Evolutionary conservation across 768 basidiomycete species (phyloP), one percentile per base, ranked within the genome.

Genomic region (Lentinula detonsa): DNA sequence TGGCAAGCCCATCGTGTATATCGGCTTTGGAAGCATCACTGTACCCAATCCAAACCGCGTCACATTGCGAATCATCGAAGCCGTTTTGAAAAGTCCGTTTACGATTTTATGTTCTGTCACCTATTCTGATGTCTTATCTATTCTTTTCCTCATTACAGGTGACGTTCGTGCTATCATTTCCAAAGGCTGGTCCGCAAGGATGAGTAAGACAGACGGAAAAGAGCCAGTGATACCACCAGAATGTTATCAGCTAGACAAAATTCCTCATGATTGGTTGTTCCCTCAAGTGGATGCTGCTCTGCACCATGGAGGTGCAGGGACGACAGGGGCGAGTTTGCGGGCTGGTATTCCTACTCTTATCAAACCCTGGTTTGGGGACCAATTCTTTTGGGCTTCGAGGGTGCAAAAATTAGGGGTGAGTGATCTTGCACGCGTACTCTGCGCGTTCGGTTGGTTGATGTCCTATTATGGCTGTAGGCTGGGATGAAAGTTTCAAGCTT

Each of bases 281-380:
- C 80, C 82, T 0, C 76, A 75, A 64, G 75, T 89, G 10, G 82
- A 86, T 65, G 87, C 85, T 1, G 85, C 78, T 8, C 61, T 87
- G 46, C 86, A 87, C 70, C 85, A 88, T 63, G 87, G 87, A 21
- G 87, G 87, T 7, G 87, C 87, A 4, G 87, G 87, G 11, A 89
- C 87, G 0, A 88, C 87, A 0, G 86, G 86, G 0, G 87, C 86
- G 1, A 85, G 82, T 67, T 71, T 88, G 63, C 78, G 83, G 65
- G 82, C 83, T 40, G 85, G 86, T 1, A 76, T 86, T 35, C 86
- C 87, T 2, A 89, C 87, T 1, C 64, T 87, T 61, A 87, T 89
- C 67, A 84, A 83, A 64, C 86, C 87, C 1, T 89, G 83, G 83
- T 89, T 88, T 66, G 87, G 85, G 15, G 85, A 86, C 65, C 85